A percentile compares a stretch with the other conserved stretches of the same genome.
phyloP scores from a whole-genome alignment of 2,329 filamentous ascomycete species.

The Aspergillus jensenii region DNA sequence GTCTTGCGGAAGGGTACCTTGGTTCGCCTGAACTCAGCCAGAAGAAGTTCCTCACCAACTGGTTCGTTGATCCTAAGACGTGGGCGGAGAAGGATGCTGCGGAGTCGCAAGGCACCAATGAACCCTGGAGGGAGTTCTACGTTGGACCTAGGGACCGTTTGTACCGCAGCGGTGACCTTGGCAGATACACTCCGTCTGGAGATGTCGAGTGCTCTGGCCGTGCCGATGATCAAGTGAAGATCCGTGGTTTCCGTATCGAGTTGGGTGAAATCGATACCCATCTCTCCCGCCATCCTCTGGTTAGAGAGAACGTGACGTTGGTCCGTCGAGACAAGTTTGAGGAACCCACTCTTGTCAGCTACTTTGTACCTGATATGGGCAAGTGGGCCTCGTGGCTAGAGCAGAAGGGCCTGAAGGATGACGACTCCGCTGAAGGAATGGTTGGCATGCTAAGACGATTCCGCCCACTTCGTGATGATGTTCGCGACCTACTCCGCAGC shows the following conservation, averaged over 20 bases:
- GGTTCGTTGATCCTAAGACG: slow-evolving; percentile 74
- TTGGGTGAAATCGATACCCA: slow-evolving; percentile 89
- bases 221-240: slow-evolving; percentile 88
- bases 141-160: slow-evolving; percentile 80
- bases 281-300: slow-evolving; percentile 69
- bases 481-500: slow-evolving; percentile 67
- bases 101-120: slow-evolving; percentile 49
- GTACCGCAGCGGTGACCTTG: slow-evolving; percentile 86
- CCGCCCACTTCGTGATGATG: slow-evolving; percentile 58
- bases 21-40: slow-evolving; percentile 61
- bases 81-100: slow-evolving; percentile 67
- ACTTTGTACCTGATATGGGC: slow-evolving; percentile 78
- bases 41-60: slow-evolving; percentile 79
- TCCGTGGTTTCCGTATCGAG: slow-evolving; percentile 93
- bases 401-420: slow-evolving; percentile 54
- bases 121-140: slow-evolving; percentile 78
- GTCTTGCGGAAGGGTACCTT: slow-evolving; percentile 79
- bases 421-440: slow-evolving; percentile 50
- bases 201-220: slow-evolving; percentile 77
- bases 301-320: slow-evolving; percentile 83
- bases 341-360: slow-evolving; percentile 83
- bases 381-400: slow-evolving; percentile 71
- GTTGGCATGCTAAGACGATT: slow-evolving; percentile 60
- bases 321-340: slow-evolving; percentile 81
- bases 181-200: slow-evolving; percentile 68